phyloP scores from a whole-genome alignment of 495 filamentous ascomycete genomes.

The Alectoria sarmentosa region DNA sequence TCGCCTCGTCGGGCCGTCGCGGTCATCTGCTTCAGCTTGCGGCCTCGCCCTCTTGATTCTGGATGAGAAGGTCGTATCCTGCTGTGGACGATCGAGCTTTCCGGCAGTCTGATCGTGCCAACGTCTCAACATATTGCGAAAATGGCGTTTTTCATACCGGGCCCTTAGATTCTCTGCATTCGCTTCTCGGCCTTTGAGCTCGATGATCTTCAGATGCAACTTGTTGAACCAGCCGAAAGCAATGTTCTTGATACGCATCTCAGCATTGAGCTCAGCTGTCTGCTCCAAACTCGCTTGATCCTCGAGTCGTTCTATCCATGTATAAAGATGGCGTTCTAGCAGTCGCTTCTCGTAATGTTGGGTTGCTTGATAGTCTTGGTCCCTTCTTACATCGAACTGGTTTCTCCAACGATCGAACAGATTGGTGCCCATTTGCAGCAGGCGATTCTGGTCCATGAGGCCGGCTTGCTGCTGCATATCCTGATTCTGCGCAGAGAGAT shows the following conservation, averaged over 20 bases:
- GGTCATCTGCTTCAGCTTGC: conserved; percentile 12
- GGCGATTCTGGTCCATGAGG: conserved; percentile 13
- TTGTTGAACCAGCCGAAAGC: conserved; percentile 42
- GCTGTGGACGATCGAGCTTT: conserved; percentile 27
- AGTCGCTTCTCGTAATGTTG: conserved; percentile 38
- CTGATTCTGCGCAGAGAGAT: conserved; percentile 31
- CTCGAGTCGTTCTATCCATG: conserved; percentile 40
- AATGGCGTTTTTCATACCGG: conserved; percentile 48
- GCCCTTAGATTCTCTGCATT: conserved; percentile 49
- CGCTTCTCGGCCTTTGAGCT: conserved; percentile 39
- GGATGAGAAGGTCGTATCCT: conserved; percentile 9
- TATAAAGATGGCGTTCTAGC: conserved; percentile 39
- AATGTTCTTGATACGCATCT: conserved; percentile 40
- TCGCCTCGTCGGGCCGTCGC: conserved; percentile 18
- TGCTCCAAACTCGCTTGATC: conserved; percentile 40
- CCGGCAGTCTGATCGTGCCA: conserved; percentile 49
- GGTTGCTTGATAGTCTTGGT: conserved; percentile 39
- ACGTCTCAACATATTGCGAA: conserved; percentile 48
- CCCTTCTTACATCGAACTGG: conserved; percentile 32
- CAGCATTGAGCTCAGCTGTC: conserved; percentile 43
- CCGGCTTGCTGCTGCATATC: conserved; percentile 19
- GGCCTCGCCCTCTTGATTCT: conserved; percentile 12
- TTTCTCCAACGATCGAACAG: conserved; percentile 42
- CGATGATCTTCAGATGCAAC: conserved; percentile 47
- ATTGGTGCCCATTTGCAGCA: conserved; percentile 44